Percentiles rank a stretch among this genome's conserved stretches.
Evolutionary conservation across 805 yeast genomes (phyloP).

Genomic region (Alloascoidea hylecoeti): DNA sequence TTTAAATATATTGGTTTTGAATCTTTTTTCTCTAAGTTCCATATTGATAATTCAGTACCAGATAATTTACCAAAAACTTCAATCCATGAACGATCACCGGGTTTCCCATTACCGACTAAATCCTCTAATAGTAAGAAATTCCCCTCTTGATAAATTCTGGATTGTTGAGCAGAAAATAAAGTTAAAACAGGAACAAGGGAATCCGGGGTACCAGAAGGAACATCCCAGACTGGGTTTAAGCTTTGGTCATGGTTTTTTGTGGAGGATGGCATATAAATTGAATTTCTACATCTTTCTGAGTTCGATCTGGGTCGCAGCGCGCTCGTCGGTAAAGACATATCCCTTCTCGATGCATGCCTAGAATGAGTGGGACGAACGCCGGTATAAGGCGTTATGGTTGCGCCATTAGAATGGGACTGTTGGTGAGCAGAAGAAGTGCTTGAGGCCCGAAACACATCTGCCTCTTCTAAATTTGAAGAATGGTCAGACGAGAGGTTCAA

Average conservation of each 20-base stretch:
- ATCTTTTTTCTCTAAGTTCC: conserved; percentile 30
- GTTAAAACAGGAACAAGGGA: conserved; percentile 45
- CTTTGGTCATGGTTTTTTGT: neutral
- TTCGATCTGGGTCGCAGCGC: conserved; percentile 1
- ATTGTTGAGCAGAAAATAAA: conserved; percentile 40
- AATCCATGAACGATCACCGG: conserved; percentile 30
- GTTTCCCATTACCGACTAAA: conserved; percentile 47
- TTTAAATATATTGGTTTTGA: conserved; percentile 63
- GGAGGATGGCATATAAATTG: neutral
- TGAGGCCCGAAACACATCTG: too few relatives aligned
- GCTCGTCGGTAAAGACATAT: too few relatives aligned
- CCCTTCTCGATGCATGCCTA: too few relatives aligned
- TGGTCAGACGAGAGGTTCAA: too few relatives aligned
- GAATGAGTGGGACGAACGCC: too few relatives aligned
- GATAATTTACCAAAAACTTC: conserved; percentile 18
- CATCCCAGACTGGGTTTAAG: conserved; percentile 1
- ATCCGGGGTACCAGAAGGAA: conserved; percentile 22
- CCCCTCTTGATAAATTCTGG: conserved; percentile 35
- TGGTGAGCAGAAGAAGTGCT: too few relatives aligned
- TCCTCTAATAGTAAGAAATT: conserved; percentile 10
- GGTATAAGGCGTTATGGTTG: too few relatives aligned
- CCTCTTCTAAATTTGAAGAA: too few relatives aligned
- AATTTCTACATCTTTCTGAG: neutral
- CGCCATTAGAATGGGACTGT: too few relatives aligned
- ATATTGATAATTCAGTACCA: conserved; percentile 41